phyloP scores from a whole-genome alignment of 345 rosid species.

The Triadica sebifera region DNA sequence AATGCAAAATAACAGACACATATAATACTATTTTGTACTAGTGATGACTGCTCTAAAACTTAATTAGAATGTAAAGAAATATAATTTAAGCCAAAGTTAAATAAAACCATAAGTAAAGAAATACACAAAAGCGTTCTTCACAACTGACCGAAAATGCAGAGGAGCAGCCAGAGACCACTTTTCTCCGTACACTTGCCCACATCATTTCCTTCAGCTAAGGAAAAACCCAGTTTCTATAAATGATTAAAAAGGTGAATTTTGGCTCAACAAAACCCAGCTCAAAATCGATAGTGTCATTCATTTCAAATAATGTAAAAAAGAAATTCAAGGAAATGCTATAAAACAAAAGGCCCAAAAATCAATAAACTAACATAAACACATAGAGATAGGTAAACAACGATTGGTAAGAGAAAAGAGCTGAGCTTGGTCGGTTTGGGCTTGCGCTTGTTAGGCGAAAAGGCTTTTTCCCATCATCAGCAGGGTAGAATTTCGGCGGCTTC shows the following conservation, averaged over 20 bases:
- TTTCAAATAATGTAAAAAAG: background rate
- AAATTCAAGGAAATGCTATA: background rate
- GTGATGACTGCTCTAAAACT: conserved; percentile 29
- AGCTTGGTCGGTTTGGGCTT: conserved; percentile 67
- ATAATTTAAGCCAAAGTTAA: background rate
- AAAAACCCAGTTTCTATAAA: background rate
- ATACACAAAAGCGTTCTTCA: background rate
- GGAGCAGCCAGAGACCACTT: conserved; percentile 14
- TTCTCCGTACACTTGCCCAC: conserved; percentile 35
- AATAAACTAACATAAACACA: background rate
- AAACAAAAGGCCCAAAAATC: background rate
- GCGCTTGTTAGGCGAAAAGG: conserved; percentile 67
- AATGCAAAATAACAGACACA: too few species aligned
- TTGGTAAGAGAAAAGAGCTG: conserved; percentile 27
- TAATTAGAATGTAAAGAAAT: background rate
- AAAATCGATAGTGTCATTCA: background rate
- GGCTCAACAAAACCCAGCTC: too few species aligned
- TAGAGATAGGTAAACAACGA: background rate
- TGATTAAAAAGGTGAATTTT: background rate
- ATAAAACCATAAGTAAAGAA: background rate
- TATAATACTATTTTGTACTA: too few species aligned
- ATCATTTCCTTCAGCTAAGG: conserved; percentile 14
- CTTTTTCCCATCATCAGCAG: conserved; percentile 80
- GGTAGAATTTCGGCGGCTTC: conserved; percentile 58
- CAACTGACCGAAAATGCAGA: conserved; percentile 32